Base-by-base conservation (phyloP, 2,329 filamentous ascomycete genomes). In the Colletotrichum tanaceti region DNA sequence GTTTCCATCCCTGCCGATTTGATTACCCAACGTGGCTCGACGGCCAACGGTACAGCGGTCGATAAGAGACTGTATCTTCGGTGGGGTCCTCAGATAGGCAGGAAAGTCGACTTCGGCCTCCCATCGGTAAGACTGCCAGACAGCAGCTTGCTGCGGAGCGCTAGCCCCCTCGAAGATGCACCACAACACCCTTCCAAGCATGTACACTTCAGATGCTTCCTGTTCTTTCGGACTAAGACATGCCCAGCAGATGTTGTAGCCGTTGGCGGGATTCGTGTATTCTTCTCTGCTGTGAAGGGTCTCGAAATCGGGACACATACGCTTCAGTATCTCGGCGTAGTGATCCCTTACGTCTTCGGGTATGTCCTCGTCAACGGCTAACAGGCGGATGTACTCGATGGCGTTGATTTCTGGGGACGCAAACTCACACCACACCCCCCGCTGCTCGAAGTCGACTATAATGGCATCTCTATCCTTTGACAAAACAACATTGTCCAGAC, bases 391-490 rank as follows among this genome's bases (percentile, higher is more conserved):
- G 71, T 87, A 88, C 72, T 89, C 87, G 55, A 89, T 78, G 35
- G 84, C 83, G 73, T 88, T 88, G 70, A 89, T 83, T 73, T 90
- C 87, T 0, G 87, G 87, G 0, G 87, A 81, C 1, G 84, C 85
- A 74, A 89, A 89, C 74, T 88, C 85, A 75, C 84, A 87, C 87
- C 87, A 89, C 2, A 89, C 86, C 9, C 87, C 87, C 39, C 87
- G 83, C 75, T 89, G 87, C 75, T 90, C 87, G 73, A 90, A 88
- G 70, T 90, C 87, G 5, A 89, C 82, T 82, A 90, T 85, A 73
- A 89, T 74, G 11, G 83, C 76, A 62, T 88, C 81, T 22, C 77
- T 78, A 1, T 77, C 72, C 24, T 79, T 78, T 1, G 85, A 84
- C 16, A 89, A 76, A 3, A 89, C 83, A 41, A 89, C 79, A 71